A percentile compares a stretch with the other conserved stretches of the same genome.
phyloP scores from a whole-genome alignment of 371 early-diverging fungal genomes.

The Actinomucor elegans region DNA sequence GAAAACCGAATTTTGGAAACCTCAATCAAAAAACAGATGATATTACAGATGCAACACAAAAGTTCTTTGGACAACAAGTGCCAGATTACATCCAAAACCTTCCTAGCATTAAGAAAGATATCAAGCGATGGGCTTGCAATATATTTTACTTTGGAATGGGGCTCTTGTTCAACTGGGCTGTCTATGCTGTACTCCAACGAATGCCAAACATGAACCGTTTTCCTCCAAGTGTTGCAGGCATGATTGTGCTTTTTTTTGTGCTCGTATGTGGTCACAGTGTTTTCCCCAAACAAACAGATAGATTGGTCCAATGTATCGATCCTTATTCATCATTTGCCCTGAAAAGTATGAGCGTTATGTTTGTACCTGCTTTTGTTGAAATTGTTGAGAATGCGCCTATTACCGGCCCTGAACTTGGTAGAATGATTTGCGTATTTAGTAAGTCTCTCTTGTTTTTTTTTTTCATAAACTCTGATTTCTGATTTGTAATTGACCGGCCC shows the following conservation, averaged over 20 bases:
- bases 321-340: slow-evolving; percentile 28
- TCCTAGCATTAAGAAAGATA: slow-evolving; percentile 15
- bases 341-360: slow-evolving; percentile 32
- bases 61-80: slow-evolving; percentile 6
- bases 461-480: neutral
- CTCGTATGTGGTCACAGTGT: slow-evolving; percentile 11
- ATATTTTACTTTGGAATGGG: slow-evolving; percentile 15
- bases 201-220: slow-evolving; percentile 28
- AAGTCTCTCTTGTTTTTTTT: too few relatives aligned
- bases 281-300: slow-evolving; percentile 15
- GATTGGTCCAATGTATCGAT: slow-evolving; percentile 17
- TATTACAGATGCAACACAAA: neutral
- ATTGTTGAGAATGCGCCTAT: slow-evolving; percentile 21
- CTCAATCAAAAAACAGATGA: slow-evolving; percentile 3
- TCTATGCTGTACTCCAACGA: slow-evolving; percentile 15
- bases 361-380: slow-evolving; percentile 24
- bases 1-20: neutral
- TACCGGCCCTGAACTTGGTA: slow-evolving; percentile 25
- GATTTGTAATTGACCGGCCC: too few relatives aligned
- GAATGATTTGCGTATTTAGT: slow-evolving; percentile 33
- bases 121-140: slow-evolving; percentile 13
- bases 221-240: slow-evolving; percentile 32
- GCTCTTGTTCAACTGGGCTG: slow-evolving; percentile 25
- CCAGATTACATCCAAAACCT: slow-evolving; percentile 13
- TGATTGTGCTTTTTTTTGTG: slow-evolving; percentile 27